Base-by-base conservation (phyloP, 2,329 filamentous ascomycete genomes). In the Phoma herbarum region DNA sequence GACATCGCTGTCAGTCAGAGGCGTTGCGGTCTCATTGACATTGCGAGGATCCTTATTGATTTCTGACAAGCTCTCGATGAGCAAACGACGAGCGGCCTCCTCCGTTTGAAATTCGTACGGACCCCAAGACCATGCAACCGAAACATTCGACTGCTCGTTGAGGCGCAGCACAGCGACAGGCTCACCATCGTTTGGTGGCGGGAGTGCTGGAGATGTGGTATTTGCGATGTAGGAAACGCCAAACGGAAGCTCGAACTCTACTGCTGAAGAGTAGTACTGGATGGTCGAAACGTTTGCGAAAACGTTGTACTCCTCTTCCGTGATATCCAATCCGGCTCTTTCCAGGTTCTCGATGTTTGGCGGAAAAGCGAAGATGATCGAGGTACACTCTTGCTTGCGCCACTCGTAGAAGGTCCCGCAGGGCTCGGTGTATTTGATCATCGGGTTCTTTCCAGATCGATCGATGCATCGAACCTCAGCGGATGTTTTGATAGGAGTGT, bases 21-120 rank as follows among this genome's bases (percentile, higher is more conserved):
- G 69, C 8, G 63, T 60, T 2, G 63, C 45, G 35, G 52, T 35
- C 26, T 64, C 66, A 2, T 66, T 74, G 16, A 57, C 57, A 35
- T 77, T 72, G n/a, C 75, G 62, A 11, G 75, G 75, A 46, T 77
- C 74, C 54, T 75, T 76, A 64, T 77, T 77, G 50, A 77, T 63
- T 22, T 65, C 63, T 8, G 69, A 69, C 12, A 77, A 23, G 18
- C 74, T 76, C n/a, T 69, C 59, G 31, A 72, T 57, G 18, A 77
- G 64, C 10, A 76, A 57, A 3, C 64, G 51, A 20, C 64, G 61
- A 14, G 70, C 74, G 1, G 66, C 61, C 4, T 65, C 52, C 42
- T 72, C 70, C 4, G 73, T 65, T 37, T 75, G 63, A 54, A 62
- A 75, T 26, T 74, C 69, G 37, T 76, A 72, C 1, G 74, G 73